Evolutionary conservation across 345 rosid genomes (phyloP).

Genomic region (rapeseed (Brassica napus)): DNA sequence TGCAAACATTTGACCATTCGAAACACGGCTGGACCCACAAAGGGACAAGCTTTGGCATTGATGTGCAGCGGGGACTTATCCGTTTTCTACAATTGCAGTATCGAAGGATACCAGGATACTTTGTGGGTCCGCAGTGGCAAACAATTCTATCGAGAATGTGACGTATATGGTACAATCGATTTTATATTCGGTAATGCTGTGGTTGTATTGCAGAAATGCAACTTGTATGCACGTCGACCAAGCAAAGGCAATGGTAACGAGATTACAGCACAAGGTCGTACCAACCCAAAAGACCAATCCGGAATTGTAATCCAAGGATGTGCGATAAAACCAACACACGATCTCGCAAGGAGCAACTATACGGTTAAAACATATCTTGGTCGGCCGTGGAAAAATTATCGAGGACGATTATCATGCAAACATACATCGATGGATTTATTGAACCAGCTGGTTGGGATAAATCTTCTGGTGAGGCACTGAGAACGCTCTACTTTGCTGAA

Average conservation of each 20-base stretch:
- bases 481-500: not conserved
- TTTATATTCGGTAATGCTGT: not conserved
- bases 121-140: too few relatives aligned
- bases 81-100: not conserved
- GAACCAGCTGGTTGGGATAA: not conserved
- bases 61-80: not conserved
- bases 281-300: too few relatives aligned
- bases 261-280: not conserved
- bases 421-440: not conserved
- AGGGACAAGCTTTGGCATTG: not conserved
- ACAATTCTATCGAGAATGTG: not conserved
- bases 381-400: not conserved
- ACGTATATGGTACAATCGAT: not conserved
- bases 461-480: not conserved
- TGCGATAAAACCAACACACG: not conserved
- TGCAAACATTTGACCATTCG: not conserved
- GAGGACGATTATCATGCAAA: not conserved
- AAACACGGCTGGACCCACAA: not conserved
- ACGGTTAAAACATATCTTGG: not conserved
- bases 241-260: not conserved
- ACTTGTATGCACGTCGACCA: not conserved
- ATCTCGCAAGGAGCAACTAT: not conserved
- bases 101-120: not conserved
- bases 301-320: not conserved
- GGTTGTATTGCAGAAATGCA: not conserved